A percentile compares a stretch with the other conserved stretches of the same genome.
These are phyloP conservation scores for Sporisorium iseilematis-ciliati DNA, from an alignment of 1,284 basidiomycete genomes.

Conservation along the genomic window DNA sequence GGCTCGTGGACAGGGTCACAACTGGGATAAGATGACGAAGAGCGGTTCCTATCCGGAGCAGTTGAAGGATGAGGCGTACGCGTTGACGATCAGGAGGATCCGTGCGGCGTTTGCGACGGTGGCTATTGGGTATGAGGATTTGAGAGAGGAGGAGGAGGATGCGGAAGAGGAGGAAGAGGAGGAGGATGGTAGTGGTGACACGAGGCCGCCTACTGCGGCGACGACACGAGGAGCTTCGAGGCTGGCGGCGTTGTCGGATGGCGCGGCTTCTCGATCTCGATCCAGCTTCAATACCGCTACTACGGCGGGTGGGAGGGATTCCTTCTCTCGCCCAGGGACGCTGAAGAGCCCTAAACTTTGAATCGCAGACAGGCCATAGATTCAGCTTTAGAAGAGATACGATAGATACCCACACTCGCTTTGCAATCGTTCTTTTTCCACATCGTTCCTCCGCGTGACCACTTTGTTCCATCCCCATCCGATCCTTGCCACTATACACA, in stretches of 20 bases:
- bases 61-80: constrained; percentile 47
- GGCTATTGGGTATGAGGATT: constrained; percentile 24
- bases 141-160: constrained; percentile 17
- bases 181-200: constrained; percentile 5
- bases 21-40: constrained; percentile 57
- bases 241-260: background rate
- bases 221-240: background rate
- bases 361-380: too few species aligned
- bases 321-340: constrained; percentile 16
- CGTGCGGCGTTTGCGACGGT: constrained; percentile 36
- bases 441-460: background rate
- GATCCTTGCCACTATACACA: background rate
- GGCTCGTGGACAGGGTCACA: constrained; percentile 53
- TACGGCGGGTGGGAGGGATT: constrained; percentile 13
- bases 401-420: constrained; percentile 6
- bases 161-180: constrained; percentile 21
- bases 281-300: constrained; percentile 29
- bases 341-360: constrained; percentile 25
- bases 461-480: background rate
- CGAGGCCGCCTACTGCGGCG: background rate
- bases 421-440: background rate
- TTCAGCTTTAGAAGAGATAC: background rate
- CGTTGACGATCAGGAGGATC: constrained; percentile 28
- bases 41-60: constrained; percentile 25
- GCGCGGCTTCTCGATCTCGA: constrained; percentile 12